Conservation (phyloP, 2,329 filamentous ascomycete genomes). For the Curvularia sp. region DNA sequence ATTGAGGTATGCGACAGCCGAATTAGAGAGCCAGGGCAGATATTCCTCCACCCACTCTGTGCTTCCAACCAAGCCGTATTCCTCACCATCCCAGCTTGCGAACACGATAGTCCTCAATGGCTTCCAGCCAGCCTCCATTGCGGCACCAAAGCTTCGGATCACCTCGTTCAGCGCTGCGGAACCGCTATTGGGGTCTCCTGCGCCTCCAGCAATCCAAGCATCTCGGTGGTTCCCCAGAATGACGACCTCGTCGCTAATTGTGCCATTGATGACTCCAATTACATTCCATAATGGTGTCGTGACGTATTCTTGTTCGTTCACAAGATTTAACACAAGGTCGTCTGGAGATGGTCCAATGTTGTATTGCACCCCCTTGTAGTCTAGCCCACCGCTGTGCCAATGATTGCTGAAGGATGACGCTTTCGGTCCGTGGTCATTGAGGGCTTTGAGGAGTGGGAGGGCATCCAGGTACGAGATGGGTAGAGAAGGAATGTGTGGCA, state of each 20-base stretch:
- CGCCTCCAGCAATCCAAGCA: constrained; percentile 87
- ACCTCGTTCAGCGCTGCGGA: constrained; percentile 82
- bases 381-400: constrained; percentile 77
- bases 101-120: constrained; percentile 91
- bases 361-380: constrained; percentile 82
- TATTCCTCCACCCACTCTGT: constrained; percentile 96
- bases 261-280: constrained; percentile 90
- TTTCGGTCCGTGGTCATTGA: constrained; percentile 87
- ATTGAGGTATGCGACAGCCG: constrained; percentile 84
- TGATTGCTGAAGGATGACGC: constrained; percentile 74
- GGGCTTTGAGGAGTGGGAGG: constrained; percentile 82
- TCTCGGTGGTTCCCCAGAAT: constrained; percentile 92
- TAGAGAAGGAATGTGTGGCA: constrained; percentile 85
- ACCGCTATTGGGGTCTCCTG: constrained; percentile 82
- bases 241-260: constrained; percentile 82
- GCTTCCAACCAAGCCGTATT: constrained; percentile 84
- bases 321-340: constrained; percentile 61
- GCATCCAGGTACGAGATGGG: constrained; percentile 90
- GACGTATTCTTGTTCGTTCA: constrained; percentile 59
- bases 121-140: constrained; percentile 77
- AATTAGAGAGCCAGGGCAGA: constrained; percentile 75
- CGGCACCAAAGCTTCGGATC: constrained; percentile 74
- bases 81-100: constrained; percentile 71
- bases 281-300: constrained; percentile 70
- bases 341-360: constrained; percentile 84